phyloP scores from a whole-genome alignment of 495 filamentous ascomycete genomes.

The Rhizodiscina lignyota region DNA sequence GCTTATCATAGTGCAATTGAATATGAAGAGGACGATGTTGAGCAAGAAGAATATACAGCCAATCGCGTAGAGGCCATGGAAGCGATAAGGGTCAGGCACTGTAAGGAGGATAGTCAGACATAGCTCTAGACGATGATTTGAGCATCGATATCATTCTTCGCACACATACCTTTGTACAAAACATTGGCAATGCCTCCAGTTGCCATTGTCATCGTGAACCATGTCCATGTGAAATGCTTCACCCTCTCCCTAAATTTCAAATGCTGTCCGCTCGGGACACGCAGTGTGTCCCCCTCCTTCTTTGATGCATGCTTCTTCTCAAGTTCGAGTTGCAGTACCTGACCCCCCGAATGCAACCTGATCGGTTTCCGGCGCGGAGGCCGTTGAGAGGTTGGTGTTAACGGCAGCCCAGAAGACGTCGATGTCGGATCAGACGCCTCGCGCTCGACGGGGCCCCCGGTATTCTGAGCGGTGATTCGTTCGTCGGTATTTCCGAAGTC shows the following conservation, averaged over 20 bases:
- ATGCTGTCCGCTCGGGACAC: no score
- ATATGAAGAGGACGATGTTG: conserved; percentile 55
- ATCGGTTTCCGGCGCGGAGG: no score
- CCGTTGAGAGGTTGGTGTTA: no score
- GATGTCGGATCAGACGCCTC: no score
- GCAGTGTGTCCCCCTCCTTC: conserved; percentile 1
- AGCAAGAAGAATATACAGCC: conserved; percentile 61
- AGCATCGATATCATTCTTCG: not conserved
- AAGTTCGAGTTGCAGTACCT: no score
- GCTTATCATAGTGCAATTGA: conserved; percentile 50
- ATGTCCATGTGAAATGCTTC: conserved; percentile 27
- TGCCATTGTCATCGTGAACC: conserved; percentile 44
- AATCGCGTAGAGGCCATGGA: conserved; percentile 51
- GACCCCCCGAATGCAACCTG: no score
- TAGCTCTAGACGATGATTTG: conserved; percentile 1
- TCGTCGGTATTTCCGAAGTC: no score
- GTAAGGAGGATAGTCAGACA: no score
- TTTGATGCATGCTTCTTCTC: no score
- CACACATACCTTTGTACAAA: conserved; percentile 42
- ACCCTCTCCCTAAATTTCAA: conserved; percentile 18
- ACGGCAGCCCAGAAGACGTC: no score
- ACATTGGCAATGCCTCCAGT: conserved; percentile 76
- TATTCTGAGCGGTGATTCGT: no score
- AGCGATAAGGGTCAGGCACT: conserved; percentile 50
- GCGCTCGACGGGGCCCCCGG: no score